Base-by-base conservation (phyloP, 768 basidiomycete genomes). In the Lactarius deliciosus region DNA sequence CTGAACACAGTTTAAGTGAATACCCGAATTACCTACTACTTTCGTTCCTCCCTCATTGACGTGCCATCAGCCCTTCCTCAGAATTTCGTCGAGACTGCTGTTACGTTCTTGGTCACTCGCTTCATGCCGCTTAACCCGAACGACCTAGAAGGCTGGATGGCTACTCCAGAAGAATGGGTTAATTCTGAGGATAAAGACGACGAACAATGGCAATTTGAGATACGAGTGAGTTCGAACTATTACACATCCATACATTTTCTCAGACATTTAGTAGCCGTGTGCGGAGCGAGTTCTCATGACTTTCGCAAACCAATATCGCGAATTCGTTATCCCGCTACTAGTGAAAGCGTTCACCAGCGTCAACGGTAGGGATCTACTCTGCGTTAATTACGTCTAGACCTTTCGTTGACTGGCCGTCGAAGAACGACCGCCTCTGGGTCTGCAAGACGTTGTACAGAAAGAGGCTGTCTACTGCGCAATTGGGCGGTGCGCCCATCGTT, bases 161-260 rank as follows among this genome's bases (percentile, higher is more conserved):
- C 83, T 18, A 93, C 96, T 74, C 94, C 96, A 0, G 96, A 99
- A 79, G 92, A 96, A 72, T 99, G 94, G 93, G 85, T 96, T 13
- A 92, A 93, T 66, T 76, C 86, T 11, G 94, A 98, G 76, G 93
- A 94, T 65, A 88, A 88, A 69, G 94, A 94, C 69, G 91, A 87
- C 53, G 94, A 96, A 45, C 86, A 91, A 64, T 98, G 96, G 95
- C 90, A 95, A 72, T 98, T 85, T 72, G 94, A 96, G 72, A 85
- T 97, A 66, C 83, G 96, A 69, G 95, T 96, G 72, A 67, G 66
- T 58, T 11, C 28, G 53, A 60, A 34, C 88, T 66, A 1, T 55
- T 38, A n/a, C 54, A 50, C 64, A 65, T 28, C 28, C 61, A 40
- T 53, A 34, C 45, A 47, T 32, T 57, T 25, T 45, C 58, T 53